Evolutionary conservation across 2,329 filamentous ascomycete genomes (phyloP).

Genomic region (Claviceps spartinae): DNA sequence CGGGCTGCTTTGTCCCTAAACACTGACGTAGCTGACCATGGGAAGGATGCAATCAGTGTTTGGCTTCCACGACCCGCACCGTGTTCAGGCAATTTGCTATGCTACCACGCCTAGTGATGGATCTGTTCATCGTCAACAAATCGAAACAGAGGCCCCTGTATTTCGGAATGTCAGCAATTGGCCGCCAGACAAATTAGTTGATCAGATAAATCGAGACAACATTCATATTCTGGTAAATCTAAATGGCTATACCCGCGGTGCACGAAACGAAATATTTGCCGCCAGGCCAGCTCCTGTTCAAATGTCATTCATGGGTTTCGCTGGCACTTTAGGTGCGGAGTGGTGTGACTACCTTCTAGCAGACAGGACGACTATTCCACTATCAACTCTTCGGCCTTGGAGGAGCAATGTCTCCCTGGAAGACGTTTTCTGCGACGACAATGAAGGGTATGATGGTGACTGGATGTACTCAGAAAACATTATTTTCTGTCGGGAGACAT

Average conservation of each 20-base stretch:
- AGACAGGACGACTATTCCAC: conserved; percentile 75
- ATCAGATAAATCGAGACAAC: conserved; percentile 73
- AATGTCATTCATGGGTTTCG: conserved; percentile 99
- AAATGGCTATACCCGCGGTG: conserved; percentile 94
- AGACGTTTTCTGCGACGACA: conserved; percentile 54
- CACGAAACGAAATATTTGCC: conserved; percentile 94
- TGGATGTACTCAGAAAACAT: conserved; percentile 98
- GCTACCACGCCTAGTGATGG: conserved; percentile 86
- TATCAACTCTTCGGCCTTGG: conserved; percentile 65
- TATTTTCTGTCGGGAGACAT: conserved; percentile 85
- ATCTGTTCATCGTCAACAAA: conserved; percentile 80
- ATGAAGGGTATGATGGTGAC: conserved; percentile 53
- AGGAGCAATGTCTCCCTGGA: conserved; percentile 61
- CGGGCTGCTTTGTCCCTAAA: neutral
- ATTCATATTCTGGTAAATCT: conserved; percentile 94
- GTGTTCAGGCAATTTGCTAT: conserved; percentile 83
- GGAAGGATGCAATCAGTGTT: conserved; percentile 91
- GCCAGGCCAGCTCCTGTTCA: conserved; percentile 89
- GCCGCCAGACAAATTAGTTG: conserved; percentile 70
- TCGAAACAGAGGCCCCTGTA: conserved; percentile 80
- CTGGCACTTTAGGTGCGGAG: conserved; percentile 86
- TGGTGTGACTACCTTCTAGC: conserved; percentile 98
- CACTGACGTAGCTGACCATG: neutral
- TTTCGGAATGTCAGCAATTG: conserved; percentile 83
- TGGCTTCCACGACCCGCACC: conserved; percentile 63